Conservation (phyloP, 805 yeast species). For the Starmerella bombi region DNA sequence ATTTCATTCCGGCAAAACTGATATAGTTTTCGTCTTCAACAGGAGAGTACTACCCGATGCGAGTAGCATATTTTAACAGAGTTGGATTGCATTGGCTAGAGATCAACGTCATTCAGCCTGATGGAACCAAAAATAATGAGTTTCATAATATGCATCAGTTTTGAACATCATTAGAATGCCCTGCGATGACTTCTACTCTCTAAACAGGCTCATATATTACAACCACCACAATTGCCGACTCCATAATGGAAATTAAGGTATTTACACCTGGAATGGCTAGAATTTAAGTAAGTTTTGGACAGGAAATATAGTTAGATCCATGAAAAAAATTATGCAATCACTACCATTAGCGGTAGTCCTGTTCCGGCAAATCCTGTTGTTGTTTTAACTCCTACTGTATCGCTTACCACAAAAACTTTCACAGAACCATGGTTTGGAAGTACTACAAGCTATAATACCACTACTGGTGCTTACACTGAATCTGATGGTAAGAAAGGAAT, state of each 20-base stretch:
- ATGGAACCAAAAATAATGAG: background rate
- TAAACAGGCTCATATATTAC: conserved; percentile 4
- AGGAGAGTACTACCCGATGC: conserved; percentile 6
- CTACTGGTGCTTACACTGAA: no score
- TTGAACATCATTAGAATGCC: conserved; percentile 1
- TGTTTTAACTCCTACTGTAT: background rate
- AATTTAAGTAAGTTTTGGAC: background rate
- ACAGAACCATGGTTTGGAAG: conserved; percentile 3
- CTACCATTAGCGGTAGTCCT: background rate
- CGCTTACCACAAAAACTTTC: no score
- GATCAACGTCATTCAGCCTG: conserved; percentile 1
- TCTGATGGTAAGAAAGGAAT: no score
- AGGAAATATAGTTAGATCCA: background rate
- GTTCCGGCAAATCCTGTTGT: background rate
- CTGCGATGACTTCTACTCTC: conserved; percentile 1
- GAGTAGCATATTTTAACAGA: conserved; percentile 4
- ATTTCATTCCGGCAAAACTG: no score
- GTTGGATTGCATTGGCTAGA: background rate
- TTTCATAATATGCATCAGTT: conserved; percentile 4
- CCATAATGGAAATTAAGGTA: background rate
- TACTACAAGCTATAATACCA: no score
- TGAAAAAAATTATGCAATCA: no score
- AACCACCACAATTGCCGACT: background rate
- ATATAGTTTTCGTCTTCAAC: no score
- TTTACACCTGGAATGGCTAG: background rate